Base-by-base conservation (phyloP, 2,329 filamentous ascomycete genomes). In the Cercospora sp. region DNA sequence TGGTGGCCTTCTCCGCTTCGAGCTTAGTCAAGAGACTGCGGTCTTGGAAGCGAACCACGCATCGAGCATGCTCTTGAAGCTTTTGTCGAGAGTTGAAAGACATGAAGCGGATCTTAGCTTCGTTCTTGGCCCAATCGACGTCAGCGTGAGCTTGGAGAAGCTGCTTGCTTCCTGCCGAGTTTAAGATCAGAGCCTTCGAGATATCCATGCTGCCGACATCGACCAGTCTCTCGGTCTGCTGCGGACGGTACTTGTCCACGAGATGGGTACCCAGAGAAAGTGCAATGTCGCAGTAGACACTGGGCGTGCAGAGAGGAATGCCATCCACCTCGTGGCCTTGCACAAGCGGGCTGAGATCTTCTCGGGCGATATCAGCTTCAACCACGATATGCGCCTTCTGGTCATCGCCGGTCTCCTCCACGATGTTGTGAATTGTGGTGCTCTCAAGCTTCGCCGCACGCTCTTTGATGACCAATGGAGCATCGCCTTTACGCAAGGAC, bases 321-420 rank as follows among this genome's bases (percentile, higher is more conserved):
- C 78, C 81, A 60, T 76, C 78, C 0, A 77, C 76, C 55, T 83
- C 82, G 77, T 86, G 84, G 0, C 83, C 83, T 12, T 79, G 68
- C 1, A 78, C 79, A 3, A 81, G 79, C 1, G 73, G 75, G 3
- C 75, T 67, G 43, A 85, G 77, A 37, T 81, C 79, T 0, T 76
- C 64, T 10, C 81, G 77, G 73, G 76, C 75, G 5, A 85, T 62
- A 64, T 83, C 80, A 0, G 83, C 80, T 62, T 81, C 75, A 40
- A 80, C 77, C 1, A 78, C 71, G 0, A 83, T 49, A 13, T 49
- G 45, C 4, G 45, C 45, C 45, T 49, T 49, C 45, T 24, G n/a
- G 45, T 49, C 45, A 49, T 49, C 18, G 10, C 45, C 45, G n/a
- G 62, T 63, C n/a, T 69, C 57, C 24, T 57, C 40, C 6, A 69